phyloP scores from a whole-genome alignment of 2,329 filamentous ascomycete genomes.

The Aspergillus amoenus region DNA sequence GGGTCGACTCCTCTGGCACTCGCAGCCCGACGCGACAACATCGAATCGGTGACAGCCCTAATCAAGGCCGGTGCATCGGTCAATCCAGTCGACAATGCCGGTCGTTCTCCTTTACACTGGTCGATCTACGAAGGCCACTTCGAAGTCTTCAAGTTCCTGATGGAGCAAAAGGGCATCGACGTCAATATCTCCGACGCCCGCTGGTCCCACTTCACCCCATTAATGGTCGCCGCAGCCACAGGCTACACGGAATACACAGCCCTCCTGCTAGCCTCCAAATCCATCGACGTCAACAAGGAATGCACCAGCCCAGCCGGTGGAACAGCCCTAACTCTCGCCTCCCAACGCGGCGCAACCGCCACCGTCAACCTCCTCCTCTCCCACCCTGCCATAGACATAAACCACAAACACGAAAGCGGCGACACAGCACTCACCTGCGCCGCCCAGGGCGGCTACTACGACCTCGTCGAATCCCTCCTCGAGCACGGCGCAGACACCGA shows the following conservation, averaged over 20 bases:
- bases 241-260: neutral
- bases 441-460: neutral
- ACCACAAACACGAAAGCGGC: neutral
- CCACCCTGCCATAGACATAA: constrained; percentile 1
- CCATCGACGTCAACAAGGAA: constrained; percentile 2
- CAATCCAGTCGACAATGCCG: constrained; percentile 3
- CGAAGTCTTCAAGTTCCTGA: neutral
- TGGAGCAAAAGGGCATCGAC: constrained; percentile 2
- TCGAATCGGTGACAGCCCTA: neutral
- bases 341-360: neutral
- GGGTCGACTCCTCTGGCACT: neutral
- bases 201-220: neutral
- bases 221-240: neutral
- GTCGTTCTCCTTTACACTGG: neutral
- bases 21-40: neutral
- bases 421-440: neutral
- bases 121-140: neutral
- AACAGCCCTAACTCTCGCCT: constrained; percentile 2
- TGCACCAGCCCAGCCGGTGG: neutral
- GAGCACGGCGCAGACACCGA: constrained; percentile 5
- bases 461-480: constrained; percentile 1
- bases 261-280: neutral
- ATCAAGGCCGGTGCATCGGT: neutral
- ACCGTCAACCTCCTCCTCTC: neutral
- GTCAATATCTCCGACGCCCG: neutral